These are phyloP conservation scores for Fusarium decemcellulare DNA, from an alignment of 2,329 filamentous ascomycete genomes.

Conservation along the genomic window DNA sequence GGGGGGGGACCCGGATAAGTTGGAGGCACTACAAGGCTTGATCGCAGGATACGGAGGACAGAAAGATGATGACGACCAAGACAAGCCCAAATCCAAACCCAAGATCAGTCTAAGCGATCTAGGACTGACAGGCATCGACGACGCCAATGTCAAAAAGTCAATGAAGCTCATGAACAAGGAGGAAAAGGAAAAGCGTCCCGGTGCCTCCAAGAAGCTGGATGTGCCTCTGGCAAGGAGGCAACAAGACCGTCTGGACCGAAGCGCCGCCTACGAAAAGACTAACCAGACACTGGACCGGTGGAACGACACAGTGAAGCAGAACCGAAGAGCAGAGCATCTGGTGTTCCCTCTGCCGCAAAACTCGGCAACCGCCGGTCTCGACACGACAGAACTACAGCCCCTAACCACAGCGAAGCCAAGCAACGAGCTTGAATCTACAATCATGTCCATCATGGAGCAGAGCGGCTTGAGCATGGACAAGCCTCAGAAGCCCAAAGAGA, in stretches of 20 bases:
- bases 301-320: slow-evolving; percentile 95
- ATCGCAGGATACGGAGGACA: slow-evolving; percentile 79
- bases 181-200: slow-evolving; percentile 63
- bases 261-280: slow-evolving; percentile 88
- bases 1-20: slow-evolving; percentile 66
- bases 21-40: slow-evolving; percentile 77
- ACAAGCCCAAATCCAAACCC: slow-evolving; percentile 64
- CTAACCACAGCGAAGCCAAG: slow-evolving; percentile 74
- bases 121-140: slow-evolving; percentile 77
- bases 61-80: slow-evolving; percentile 64
- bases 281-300: slow-evolving; percentile 92
- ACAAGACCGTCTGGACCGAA: slow-evolving; percentile 87
- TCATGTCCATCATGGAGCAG: slow-evolving; percentile 90
- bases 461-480: slow-evolving; percentile 78
- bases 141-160: slow-evolving; percentile 82
- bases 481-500: slow-evolving; percentile 64
- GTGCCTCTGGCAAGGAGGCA: slow-evolving; percentile 88
- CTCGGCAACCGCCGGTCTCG: slow-evolving; percentile 71
- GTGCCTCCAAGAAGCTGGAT: slow-evolving; percentile 77
- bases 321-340: slow-evolving; percentile 91
- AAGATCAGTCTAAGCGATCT: slow-evolving; percentile 85
- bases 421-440: slow-evolving; percentile 87
- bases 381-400: slow-evolving; percentile 75
- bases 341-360: slow-evolving; percentile 87
- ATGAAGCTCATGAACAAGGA: slow-evolving; percentile 81